Percentiles rank a stretch among this genome's conserved stretches.
Evolutionary conservation across 2,329 filamentous ascomycete genomes (phyloP).

Genomic region (Teratosphaeria pseudoeucalypti): DNA sequence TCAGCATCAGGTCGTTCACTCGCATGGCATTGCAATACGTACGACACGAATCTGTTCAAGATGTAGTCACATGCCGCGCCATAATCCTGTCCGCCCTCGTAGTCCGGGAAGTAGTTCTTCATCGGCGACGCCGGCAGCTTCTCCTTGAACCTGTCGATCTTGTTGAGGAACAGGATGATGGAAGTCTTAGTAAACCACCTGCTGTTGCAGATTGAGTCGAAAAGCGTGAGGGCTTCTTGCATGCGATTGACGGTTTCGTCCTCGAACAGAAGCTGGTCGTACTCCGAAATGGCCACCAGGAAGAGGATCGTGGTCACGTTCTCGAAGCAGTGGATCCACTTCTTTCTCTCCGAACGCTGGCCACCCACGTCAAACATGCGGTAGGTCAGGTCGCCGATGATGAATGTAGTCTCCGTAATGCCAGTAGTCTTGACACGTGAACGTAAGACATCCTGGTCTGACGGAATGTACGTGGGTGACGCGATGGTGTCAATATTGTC

Average conservation of each 20-base stretch:
- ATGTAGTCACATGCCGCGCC: conserved; percentile 96
- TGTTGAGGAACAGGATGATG: conserved; percentile 65
- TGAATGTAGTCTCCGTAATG: conserved; percentile 94
- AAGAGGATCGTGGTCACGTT: conserved; percentile 96
- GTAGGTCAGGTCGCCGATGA: conserved; percentile 88
- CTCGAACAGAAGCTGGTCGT: conserved; percentile 91
- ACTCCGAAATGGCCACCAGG: conserved; percentile 92
- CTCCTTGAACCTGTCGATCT: conserved; percentile 67
- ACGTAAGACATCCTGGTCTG: conserved; percentile 87
- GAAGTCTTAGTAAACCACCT: conserved; percentile 64
- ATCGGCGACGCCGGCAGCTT: conserved; percentile 63
- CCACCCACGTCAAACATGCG: conserved; percentile 97
- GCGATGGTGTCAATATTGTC: conserved; percentile 89
- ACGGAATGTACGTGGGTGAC: conserved; percentile 84
- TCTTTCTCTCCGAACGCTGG: conserved; percentile 92
- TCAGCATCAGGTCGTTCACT: background rate
- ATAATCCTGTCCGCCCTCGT: conserved; percentile 92
- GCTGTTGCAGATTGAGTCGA: conserved; percentile 64
- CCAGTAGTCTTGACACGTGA: conserved; percentile 96
- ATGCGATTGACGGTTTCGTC: conserved; percentile 76
- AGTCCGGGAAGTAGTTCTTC: conserved; percentile 68
- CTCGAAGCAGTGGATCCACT: conserved; percentile 99
- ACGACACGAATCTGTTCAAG: conserved; percentile 81
- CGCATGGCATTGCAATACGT: conserved; percentile 8
- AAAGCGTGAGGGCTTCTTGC: conserved; percentile 61